Evolutionary conservation across 1,139 yeast species (phyloP).

Genomic region (Kurtzmaniella quercitrusa): DNA sequence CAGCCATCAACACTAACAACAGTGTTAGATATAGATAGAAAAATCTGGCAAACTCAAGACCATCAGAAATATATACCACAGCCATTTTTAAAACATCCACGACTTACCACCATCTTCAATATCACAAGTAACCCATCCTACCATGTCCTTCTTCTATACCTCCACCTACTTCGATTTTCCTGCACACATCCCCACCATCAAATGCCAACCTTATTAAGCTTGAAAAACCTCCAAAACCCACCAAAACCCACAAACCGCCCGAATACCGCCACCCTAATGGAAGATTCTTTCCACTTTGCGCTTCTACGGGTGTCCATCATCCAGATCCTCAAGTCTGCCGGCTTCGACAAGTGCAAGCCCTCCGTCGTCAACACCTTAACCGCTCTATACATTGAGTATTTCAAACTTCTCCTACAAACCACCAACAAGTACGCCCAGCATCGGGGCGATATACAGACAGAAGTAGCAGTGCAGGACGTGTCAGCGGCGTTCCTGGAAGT

Average conservation of each 20-base stretch:
- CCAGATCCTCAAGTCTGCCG: constrained; percentile 64
- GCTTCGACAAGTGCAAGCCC: constrained; percentile 69
- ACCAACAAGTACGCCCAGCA: constrained; percentile 24
- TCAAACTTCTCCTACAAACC: constrained; percentile 42
- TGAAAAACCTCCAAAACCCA: neutral
- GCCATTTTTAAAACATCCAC: no score
- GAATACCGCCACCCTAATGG: constrained; percentile 15
- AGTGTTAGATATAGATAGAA: no score
- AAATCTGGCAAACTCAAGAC: no score
- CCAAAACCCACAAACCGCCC: neutral
- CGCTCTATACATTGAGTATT: constrained; percentile 56
- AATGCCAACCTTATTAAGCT: neutral
- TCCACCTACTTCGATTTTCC: neutral
- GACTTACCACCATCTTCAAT: no score
- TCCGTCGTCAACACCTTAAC: constrained; percentile 58
- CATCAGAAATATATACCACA: no score
- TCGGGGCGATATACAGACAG: constrained; percentile 10
- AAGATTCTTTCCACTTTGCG: constrained; percentile 49
- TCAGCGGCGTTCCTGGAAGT: constrained; percentile 55
- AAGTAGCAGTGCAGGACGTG: constrained; percentile 51
- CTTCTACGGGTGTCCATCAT: constrained; percentile 60
- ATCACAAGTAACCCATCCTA: no score
- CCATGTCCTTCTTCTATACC: no score
- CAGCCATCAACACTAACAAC: no score
- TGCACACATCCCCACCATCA: neutral